These are phyloP conservation scores for Bjerkandera adusta DNA, from an alignment of 1,284 basidiomycete species.

Conservation along the genomic window DNA sequence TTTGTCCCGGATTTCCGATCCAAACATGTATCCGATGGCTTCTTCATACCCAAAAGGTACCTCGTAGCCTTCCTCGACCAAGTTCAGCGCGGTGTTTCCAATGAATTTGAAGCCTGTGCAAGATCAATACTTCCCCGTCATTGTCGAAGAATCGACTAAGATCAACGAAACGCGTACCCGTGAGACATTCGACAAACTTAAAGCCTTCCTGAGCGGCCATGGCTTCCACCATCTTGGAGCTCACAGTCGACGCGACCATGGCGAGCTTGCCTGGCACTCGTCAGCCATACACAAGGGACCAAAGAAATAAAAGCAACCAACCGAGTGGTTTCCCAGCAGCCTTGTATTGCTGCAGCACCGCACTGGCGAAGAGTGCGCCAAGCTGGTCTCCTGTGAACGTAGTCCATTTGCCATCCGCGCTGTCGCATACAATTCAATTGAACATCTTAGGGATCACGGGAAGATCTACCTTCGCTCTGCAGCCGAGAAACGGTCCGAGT, in stretches of 20 bases:
- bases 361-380: constrained; percentile 71
- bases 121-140: constrained; percentile 2
- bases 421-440: constrained; percentile 24
- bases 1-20: constrained; percentile 74
- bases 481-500: constrained; percentile 82
- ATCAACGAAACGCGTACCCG: constrained; percentile 45
- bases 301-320: constrained; percentile 22
- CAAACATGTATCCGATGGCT: constrained; percentile 87
- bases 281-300: neutral
- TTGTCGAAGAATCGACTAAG: neutral
- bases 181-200: constrained; percentile 79
- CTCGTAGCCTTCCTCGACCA: constrained; percentile 64
- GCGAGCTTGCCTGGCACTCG: constrained; percentile 54
- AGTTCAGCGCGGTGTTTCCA: constrained; percentile 72
- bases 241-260: constrained; percentile 86
- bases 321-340: constrained; percentile 56
- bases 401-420: constrained; percentile 57
- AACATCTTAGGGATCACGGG: constrained; percentile 3
- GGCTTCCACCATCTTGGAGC: constrained; percentile 81
- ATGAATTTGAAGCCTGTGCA: constrained; percentile 80
- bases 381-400: constrained; percentile 85
- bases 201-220: constrained; percentile 78
- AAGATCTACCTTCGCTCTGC: constrained; percentile 60
- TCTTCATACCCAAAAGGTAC: constrained; percentile 87
- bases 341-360: constrained; percentile 58